Evolutionary conservation across 2,329 filamentous ascomycete genomes (phyloP), one percentile per base, ranked within the genome.

Genomic region (Coniochaeta pulveracea): DNA sequence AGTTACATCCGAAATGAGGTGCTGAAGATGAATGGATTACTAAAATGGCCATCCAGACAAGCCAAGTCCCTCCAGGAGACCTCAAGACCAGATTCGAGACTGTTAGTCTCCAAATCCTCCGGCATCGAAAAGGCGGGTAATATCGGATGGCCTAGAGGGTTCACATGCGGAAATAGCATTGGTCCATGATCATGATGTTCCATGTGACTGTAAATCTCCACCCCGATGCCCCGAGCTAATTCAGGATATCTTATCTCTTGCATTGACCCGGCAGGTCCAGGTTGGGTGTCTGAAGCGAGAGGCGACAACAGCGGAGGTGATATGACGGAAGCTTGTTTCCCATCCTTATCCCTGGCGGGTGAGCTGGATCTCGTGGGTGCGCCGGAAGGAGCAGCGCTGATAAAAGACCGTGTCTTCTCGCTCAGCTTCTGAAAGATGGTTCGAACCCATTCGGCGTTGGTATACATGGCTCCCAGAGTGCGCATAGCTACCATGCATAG

Each of bases 401-500:
- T 31, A 26, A 26, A 6, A 26, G 24, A 26, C 6, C 24, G 24
- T 25, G 26, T 34, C 23, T 34, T 34, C 16, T 34, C 33, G 22
- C 23, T 25, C 9, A 34, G 33, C 22, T 26, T 34, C 14, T 27
- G 33, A 16, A 34, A 34, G n/a, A 34, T 34, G 22, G 26, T 34
- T n/a, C 33, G 33, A 18, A 34, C 24, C 33, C 33, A 34, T 6
- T 24, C 33, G 6, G 33, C 33, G 23, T 22, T 24, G 15, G 15
- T 26, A 18, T 34, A 34, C 33, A 26, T 34, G 10, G 22, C 28
- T n/a, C 23, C 23, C 10, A 34, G 33, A 22, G 11, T 26, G 5
- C 33, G 33, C 33, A 34, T 34, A 18, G 33, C 33, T 11, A 34
- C 24, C 33, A 34, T 34, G 33, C 33, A 34, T 14, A 27, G 12